phyloP scores from a whole-genome alignment of 2,329 filamentous ascomycete species.

The Immersiporthe knoxdaviesiana region DNA sequence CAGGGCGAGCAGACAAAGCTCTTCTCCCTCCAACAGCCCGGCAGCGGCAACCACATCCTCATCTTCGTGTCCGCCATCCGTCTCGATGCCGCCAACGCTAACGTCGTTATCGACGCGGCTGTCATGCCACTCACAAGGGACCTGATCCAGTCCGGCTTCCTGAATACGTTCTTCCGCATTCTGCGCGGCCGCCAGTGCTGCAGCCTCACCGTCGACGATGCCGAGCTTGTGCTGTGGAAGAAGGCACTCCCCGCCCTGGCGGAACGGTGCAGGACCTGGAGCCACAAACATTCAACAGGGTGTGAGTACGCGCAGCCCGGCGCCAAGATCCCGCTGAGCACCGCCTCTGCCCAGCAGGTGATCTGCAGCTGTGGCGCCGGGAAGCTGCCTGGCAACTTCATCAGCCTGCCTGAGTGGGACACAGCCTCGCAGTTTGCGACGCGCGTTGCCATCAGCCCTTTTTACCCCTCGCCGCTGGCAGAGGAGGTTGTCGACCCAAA shows the following conservation, averaged over 20 bases:
- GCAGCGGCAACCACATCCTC: conserved; percentile 44
- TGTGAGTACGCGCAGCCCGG: conserved; percentile 49
- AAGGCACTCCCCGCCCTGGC: conserved; percentile 46
- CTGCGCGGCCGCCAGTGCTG: conserved; percentile 43
- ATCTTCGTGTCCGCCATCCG: conserved; percentile 48
- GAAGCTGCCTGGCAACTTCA: conserved; percentile 44
- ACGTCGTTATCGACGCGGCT: conserved; percentile 51
- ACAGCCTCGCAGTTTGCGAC: conserved; percentile 49
- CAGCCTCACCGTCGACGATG: conserved; percentile 49
- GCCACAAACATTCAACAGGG: conserved; percentile 38
- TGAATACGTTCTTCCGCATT: conserved; percentile 45
- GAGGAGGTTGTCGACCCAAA: conserved; percentile 39
- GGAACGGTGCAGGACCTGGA: conserved; percentile 55
- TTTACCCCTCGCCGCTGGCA: conserved; percentile 49
- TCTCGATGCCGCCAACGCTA: conserved; percentile 47
- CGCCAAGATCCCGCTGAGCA: conserved; percentile 44
- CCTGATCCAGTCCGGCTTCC: conserved; percentile 37
- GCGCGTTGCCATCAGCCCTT: conserved; percentile 61
- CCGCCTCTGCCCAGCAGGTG: conserved; percentile 41
- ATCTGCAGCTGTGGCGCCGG: conserved; percentile 53
- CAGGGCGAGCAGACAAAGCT: conserved; percentile 50
- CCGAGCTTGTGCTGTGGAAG: conserved; percentile 62
- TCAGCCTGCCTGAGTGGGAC: conserved; percentile 48
- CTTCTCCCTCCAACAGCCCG: conserved; percentile 46
- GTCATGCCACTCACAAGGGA: conserved; percentile 47